Base-by-base conservation (phyloP, 169 alveolate species). In the Cryptosporidium ubiquitum region DNA sequence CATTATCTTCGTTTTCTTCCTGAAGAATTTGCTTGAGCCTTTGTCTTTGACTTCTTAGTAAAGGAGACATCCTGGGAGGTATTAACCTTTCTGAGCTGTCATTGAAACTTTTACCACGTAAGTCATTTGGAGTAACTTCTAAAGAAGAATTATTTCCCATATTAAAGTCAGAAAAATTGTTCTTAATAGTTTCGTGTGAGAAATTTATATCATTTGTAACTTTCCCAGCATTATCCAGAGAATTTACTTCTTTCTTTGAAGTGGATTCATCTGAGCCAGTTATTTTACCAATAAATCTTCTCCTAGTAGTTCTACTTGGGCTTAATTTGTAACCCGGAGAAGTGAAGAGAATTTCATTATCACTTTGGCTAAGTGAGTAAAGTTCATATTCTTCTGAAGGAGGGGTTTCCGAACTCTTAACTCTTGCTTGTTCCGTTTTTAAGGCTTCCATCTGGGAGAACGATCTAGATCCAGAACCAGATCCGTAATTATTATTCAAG, bases 61-160 rank as follows among this genome's bases (percentile, higher is more conserved):
- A 52, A 33, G 85, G 85, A 26, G 85, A 71, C 85, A 71, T 71
- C 33, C 85, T 71, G 7, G 68, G 33, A 31, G 85, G 74, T 68
- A 68, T 37, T 20, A 68, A 3, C 29, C 57, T 40, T 6, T 47
- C 68, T 58, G 68, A 58, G n/a, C 68, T 58, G n/a, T 31, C 37
- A 58, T 23, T 58, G 12, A 31, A 58, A 58, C 33, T 7, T 31
- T 58, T 58, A 2, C 37, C 16, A 12, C 68, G 68, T 4, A 12
- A 9, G n/a, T 23, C 9, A 58, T 9, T 31, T 26, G 68, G 68
- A 20, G 68, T 58, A 31, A 31, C 18, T 58, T 58, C 68, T 9
- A 20, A 23, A 31, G 68, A 58, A 23, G 68, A 57, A 29, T 1
- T 16, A 47, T 47, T 47, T 47, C 55, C 55, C 6, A 6, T 14